phyloP scores from a whole-genome alignment of 192 early-diverging fungal species.

The Coemansia sp. region DNA sequence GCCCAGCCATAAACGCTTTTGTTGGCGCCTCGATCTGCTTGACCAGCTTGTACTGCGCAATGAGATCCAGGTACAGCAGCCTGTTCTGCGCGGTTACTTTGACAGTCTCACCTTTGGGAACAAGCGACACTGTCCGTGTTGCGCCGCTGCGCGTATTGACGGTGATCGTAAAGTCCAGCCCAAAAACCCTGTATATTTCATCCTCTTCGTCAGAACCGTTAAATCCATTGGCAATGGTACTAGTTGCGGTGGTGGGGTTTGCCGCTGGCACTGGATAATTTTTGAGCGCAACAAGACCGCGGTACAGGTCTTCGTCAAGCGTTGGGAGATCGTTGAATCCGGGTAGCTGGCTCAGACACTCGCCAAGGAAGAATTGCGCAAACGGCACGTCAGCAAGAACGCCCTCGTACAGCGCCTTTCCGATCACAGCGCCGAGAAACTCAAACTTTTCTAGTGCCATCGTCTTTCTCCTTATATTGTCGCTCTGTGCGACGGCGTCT shows the following conservation, averaged over 20 bases:
- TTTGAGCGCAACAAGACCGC: constrained; percentile 70
- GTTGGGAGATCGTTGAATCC: constrained; percentile 81
- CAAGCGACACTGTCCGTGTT: constrained; percentile 63
- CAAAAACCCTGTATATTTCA: constrained; percentile 61
- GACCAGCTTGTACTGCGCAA: constrained; percentile 89
- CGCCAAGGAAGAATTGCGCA: constrained; percentile 80
- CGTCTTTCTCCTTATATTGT: constrained; percentile 18
- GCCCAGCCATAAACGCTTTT: constrained; percentile 79
- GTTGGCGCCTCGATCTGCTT: constrained; percentile 74
- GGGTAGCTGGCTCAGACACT: constrained; percentile 65
- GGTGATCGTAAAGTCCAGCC: constrained; percentile 69
- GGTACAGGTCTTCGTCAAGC: constrained; percentile 76
- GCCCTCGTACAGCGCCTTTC: constrained; percentile 87
- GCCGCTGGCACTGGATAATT: constrained; percentile 56
- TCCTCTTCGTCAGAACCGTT: constrained; percentile 58
- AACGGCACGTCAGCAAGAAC: constrained; percentile 79
- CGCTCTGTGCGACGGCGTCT: constrained; percentile 31
- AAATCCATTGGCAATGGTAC: background rate
- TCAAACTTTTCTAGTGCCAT: constrained; percentile 63
- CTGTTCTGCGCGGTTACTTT: constrained; percentile 85
- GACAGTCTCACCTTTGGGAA: constrained; percentile 72
- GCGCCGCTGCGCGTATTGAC: constrained; percentile 49
- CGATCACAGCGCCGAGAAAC: constrained; percentile 79
- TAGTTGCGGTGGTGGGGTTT: background rate
- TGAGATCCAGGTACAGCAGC: constrained; percentile 80